These are phyloP conservation scores for Stereum hirsutum DNA, from an alignment of 1,284 basidiomycete genomes.

Conservation along the genomic window DNA sequence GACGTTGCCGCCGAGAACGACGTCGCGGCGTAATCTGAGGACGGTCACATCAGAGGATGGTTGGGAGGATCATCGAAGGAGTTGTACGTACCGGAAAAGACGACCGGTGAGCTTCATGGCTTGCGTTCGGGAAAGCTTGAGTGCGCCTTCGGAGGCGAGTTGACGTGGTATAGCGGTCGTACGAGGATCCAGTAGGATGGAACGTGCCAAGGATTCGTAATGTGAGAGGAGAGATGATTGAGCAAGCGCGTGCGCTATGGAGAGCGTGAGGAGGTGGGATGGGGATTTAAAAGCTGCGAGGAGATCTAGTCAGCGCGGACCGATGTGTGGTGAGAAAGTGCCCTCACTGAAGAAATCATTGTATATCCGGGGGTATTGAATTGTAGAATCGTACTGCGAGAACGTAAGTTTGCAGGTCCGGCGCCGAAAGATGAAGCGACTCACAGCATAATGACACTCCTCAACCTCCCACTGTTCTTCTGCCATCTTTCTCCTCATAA, in stretches of 20 bases:
- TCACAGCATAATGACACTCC: slow-evolving; percentile 78
- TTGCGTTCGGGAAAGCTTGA: slow-evolving; percentile 73
- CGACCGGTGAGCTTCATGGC: slow-evolving; percentile 81
- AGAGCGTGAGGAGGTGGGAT: slow-evolving; percentile 83
- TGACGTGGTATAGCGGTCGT: slow-evolving; percentile 80
- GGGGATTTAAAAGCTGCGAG: slow-evolving; percentile 76
- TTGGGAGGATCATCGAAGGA: background rate
- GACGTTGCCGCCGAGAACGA: slow-evolving; percentile 92
- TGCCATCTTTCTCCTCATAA: slow-evolving; percentile 48
- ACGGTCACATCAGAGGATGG: background rate
- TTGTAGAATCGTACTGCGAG: slow-evolving; percentile 72
- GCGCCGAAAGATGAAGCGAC: slow-evolving; percentile 16
- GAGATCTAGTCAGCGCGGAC: background rate
- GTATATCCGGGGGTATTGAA: slow-evolving; percentile 82
- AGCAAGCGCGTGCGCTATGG: slow-evolving; percentile 88
- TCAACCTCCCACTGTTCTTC: slow-evolving; percentile 85
- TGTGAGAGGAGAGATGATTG: slow-evolving; percentile 89
- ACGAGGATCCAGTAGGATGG: slow-evolving; percentile 71
- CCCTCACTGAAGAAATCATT: slow-evolving; percentile 85
- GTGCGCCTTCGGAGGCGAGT: slow-evolving; percentile 71
- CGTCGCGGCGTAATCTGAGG: slow-evolving; percentile 82
- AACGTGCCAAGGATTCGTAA: slow-evolving; percentile 79
- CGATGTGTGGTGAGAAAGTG: background rate
- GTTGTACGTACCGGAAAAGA: slow-evolving; percentile 61
- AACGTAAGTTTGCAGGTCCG: background rate